Evolutionary conservation across 129 eudicot species (phyloP).

Genomic region (Sambucus nigra): DNA sequence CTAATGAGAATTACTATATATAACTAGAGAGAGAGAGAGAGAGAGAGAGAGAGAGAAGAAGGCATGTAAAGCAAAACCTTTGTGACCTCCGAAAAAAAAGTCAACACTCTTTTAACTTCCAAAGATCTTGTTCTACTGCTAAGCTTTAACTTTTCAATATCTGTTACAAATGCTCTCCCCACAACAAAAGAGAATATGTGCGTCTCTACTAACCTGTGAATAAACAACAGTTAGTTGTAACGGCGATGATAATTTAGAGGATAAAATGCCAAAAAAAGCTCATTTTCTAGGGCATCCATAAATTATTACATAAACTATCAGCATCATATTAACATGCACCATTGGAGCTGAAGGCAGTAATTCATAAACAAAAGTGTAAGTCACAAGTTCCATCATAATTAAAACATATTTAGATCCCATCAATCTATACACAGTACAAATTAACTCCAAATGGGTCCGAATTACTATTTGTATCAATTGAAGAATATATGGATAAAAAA

Average conservation of each 20-base stretch:
- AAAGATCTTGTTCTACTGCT: constrained; percentile 80
- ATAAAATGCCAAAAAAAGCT: neutral
- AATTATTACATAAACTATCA: too few species aligned
- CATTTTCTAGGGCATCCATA: too few species aligned
- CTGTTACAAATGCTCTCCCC: constrained; percentile 95
- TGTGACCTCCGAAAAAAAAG: constrained; percentile 66
- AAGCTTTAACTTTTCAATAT: constrained; percentile 77
- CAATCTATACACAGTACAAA: too few species aligned
- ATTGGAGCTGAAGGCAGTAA: too few species aligned
- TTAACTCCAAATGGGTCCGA: too few species aligned
- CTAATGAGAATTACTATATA: constrained; percentile 3
- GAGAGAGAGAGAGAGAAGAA: constrained; percentile 2
- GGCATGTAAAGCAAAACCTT: constrained; percentile 43
- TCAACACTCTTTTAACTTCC: constrained; percentile 58
- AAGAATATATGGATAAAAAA: too few species aligned
- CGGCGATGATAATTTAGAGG: constrained; percentile 2
- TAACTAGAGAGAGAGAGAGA: neutral
- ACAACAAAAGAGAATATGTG: constrained; percentile 97
- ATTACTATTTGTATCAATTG: too few species aligned
- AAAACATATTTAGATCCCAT: too few species aligned
- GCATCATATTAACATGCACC: too few species aligned
- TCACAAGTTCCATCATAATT: too few species aligned
- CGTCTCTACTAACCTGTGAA: constrained; percentile 95
- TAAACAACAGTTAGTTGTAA: constrained; percentile 3
- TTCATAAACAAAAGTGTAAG: too few species aligned